Base-by-base conservation (phyloP, 805 yeast species). In the Pichia kluyveri region DNA sequence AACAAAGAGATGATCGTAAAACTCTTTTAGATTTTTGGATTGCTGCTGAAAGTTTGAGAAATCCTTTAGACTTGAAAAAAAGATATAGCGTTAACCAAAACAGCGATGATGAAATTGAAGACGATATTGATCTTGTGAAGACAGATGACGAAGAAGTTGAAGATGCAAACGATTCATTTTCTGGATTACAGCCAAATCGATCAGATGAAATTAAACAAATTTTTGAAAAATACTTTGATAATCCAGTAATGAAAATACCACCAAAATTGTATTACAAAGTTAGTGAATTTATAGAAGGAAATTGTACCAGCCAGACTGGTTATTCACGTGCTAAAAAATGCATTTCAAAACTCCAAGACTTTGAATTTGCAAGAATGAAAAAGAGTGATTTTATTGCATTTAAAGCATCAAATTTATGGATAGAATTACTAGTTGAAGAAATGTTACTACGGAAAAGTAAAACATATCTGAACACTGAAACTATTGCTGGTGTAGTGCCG, bases 11-110 rank as follows among this genome's bases (percentile, higher is more conserved):
- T 5, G 52, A 54, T 14, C 61, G 77, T 42, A 63, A 71, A 1
- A 65, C 64, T 0, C 58, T 80, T 30, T 57, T 87, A 5, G 81
- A 80, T 41, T 80, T 79, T 51, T 85, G 89, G 87, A 60, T 75
- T 5, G 73, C 77, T 2, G 82, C 87, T 3, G 84, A 86, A 51
- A 70, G 75, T 0, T 72, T 86, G 38, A 78, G 80, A 55, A 84
- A 84, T 43, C 96, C 96, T 0, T 62, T 89, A 17, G 86, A 81
- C 52, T 53, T 50, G 26, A 51, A 50, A 4, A 14, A 30, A 11
- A 12, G 11, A 30, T 30, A 30, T 30, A 30, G 5, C 6, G 4
- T 4, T 8, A 11, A 30, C 4, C 11, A 30, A 30, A 30, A 30
- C 14, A 30, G 14, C 4, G 32, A 30, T 30, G 14, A 40, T 31